phyloP scores from a whole-genome alignment of 176 grass and related monocot genomes.

The Cymbopogon citratus region DNA sequence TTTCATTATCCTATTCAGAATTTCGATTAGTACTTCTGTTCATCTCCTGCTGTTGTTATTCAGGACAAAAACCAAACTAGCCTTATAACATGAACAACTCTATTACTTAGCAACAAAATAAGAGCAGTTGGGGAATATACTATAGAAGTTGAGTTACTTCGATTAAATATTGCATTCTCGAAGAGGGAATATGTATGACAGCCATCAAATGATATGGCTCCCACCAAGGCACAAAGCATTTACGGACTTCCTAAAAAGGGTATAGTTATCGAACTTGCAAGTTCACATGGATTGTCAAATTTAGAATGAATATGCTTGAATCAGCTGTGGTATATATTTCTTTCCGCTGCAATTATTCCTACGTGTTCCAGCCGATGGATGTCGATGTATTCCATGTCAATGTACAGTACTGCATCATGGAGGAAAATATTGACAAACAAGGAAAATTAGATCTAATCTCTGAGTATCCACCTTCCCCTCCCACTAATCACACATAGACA shows the following conservation, averaged over 20 bases:
- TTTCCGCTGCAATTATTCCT: not conserved
- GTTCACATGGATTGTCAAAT: conserved; percentile 9
- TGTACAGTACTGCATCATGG: not conserved
- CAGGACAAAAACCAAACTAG: conserved; percentile 15
- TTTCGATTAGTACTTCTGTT: conserved; percentile 23
- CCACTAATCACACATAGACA: conserved; percentile 34
- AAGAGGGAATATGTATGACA: not conserved
- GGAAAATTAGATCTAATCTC: not conserved
- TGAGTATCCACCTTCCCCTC: not conserved
- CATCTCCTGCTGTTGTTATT: conserved; percentile 1
- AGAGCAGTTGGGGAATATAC: not conserved
- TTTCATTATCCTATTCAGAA: conserved; percentile 1
- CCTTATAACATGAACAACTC: not conserved
- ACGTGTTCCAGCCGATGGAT: not conserved
- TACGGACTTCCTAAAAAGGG: not conserved
- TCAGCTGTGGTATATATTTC: not conserved
- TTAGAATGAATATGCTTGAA: not conserved
- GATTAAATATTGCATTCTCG: conserved; percentile 3
- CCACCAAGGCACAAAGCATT: not conserved
- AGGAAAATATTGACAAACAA: not conserved
- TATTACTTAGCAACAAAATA: not conserved
- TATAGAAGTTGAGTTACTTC: not conserved
- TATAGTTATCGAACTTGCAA: not conserved
- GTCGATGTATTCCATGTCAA: not conserved
- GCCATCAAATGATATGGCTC: conserved; percentile 10